Conservation (phyloP, 2,329 filamentous ascomycete genomes). For the Cryphonectria parasitica region DNA sequence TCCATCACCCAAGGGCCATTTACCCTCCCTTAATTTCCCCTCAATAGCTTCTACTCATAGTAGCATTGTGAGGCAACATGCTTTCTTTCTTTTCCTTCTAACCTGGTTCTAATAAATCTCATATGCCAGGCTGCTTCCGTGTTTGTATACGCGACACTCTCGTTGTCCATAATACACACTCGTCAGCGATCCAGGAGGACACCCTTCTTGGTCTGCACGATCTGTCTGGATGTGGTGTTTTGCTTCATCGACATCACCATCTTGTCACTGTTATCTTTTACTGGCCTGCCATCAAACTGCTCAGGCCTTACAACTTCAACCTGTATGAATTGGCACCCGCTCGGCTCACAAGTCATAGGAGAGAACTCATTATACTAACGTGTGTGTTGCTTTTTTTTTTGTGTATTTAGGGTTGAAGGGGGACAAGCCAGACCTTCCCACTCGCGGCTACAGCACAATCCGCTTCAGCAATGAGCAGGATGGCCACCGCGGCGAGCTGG, state of each 20-base stretch:
- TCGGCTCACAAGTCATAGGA: background rate
- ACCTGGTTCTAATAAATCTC: background rate
- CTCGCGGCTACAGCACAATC: conserved; percentile 35
- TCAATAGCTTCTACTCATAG: too few species aligned
- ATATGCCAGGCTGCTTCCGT: conserved; percentile 35
- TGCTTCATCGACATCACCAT: conserved; percentile 38
- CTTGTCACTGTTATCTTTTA: conserved; percentile 40
- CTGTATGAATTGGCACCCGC: background rate
- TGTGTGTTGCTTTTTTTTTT: background rate
- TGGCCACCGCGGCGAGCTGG: conserved; percentile 36
- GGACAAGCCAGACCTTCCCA: background rate
- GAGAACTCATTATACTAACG: background rate
- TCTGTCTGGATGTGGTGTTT: conserved; percentile 39
- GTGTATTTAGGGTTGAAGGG: conserved; percentile 1
- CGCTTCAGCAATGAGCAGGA: conserved; percentile 38
- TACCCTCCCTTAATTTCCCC: background rate
- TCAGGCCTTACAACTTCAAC: conserved; percentile 37
- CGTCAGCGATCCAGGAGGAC: conserved; percentile 34
- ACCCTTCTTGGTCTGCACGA: conserved; percentile 35
- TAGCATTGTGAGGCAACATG: conserved; percentile 21
- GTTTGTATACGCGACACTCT: conserved; percentile 40
- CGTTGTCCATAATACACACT: conserved; percentile 39
- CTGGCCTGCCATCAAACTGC: conserved; percentile 42
- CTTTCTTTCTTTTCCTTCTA: background rate
- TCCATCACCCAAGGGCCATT: background rate